A percentile compares a stretch with the other conserved stretches of the same genome.
phyloP scores from a whole-genome alignment of 495 filamentous ascomycete genomes.

The Annulohypoxylon stygium region DNA sequence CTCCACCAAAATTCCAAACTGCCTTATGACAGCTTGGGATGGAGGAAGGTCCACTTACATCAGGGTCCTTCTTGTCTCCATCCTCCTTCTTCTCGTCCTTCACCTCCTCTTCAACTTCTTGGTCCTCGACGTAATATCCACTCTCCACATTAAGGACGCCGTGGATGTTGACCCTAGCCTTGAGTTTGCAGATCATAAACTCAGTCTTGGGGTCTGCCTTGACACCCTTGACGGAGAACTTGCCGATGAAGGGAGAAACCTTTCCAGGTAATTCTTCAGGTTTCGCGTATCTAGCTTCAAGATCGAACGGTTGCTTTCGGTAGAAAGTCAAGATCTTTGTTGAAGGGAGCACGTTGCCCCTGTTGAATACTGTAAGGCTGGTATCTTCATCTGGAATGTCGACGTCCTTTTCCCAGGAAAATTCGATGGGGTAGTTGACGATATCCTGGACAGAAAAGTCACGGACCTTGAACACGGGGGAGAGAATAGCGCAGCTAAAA shows the following conservation, averaged over 20 bases:
- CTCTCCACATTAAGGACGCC: constrained; percentile 96
- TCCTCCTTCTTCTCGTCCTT: constrained; percentile 69
- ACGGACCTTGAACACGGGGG: constrained; percentile 97
- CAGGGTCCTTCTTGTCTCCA: constrained; percentile 74
- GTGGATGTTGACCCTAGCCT: constrained; percentile 96
- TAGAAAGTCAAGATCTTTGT: constrained; percentile 99
- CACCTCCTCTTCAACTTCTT: constrained; percentile 96
- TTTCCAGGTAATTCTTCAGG: constrained; percentile 91
- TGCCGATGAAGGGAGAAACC: constrained; percentile 92
- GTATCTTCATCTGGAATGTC: constrained; percentile 99
- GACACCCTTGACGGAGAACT: constrained; percentile 93
- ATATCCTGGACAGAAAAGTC: constrained; percentile 98
- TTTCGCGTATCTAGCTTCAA: constrained; percentile 93
- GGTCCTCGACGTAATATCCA: constrained; percentile 97
- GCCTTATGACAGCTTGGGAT: neutral
- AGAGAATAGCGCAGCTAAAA: constrained; percentile 98
- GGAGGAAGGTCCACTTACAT: constrained; percentile 68
- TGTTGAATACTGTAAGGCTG: constrained; percentile 96
- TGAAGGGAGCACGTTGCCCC: constrained; percentile 96
- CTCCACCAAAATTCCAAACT: neutral
- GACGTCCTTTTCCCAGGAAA: constrained; percentile 98
- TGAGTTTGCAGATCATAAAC: constrained; percentile 99
- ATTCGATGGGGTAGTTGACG: constrained; percentile 98
- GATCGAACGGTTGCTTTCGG: constrained; percentile 95
- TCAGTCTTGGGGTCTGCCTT: constrained; percentile 88